phyloP scores from a whole-genome alignment of 2,329 filamentous ascomycete species.

The Lithohypha guttulata region DNA sequence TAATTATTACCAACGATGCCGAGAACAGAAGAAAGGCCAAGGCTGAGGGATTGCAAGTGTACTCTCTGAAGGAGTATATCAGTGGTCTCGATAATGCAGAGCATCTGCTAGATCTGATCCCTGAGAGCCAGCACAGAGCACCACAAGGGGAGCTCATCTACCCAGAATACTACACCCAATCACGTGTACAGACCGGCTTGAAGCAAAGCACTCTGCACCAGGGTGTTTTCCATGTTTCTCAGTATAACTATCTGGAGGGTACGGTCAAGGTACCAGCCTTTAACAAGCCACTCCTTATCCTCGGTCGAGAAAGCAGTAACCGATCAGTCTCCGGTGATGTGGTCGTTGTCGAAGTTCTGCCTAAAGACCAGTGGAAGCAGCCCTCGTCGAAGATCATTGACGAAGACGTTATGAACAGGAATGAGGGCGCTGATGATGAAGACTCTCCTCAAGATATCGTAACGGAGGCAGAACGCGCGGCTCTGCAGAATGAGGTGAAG shows the following conservation, averaged over 20 bases:
- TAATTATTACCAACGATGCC: conserved; percentile 90
- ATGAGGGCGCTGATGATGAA: conserved; percentile 85
- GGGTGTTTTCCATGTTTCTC: conserved; percentile 89
- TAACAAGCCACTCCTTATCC: conserved; percentile 72
- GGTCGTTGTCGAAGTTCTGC: conserved; percentile 84
- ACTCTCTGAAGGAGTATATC: conserved; percentile 68
- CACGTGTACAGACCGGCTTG: conserved; percentile 87
- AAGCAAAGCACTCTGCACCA: conserved; percentile 85
- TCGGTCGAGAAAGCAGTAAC: conserved; percentile 94
- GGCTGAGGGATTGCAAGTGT: conserved; percentile 59
- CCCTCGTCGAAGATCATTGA: conserved; percentile 94
- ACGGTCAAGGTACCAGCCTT: conserved; percentile 85
- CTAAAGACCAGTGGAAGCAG: conserved; percentile 92
- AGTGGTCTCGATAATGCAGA: conserved; percentile 71
- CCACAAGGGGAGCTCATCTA: conserved; percentile 66
- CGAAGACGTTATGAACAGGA: conserved; percentile 79
- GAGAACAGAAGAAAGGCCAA: conserved; percentile 77
- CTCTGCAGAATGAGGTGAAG: conserved; percentile 83
- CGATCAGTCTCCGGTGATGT: conserved; percentile 83
- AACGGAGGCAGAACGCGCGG: conserved; percentile 76
- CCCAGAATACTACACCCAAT: conserved; percentile 77
- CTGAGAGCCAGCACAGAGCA: conserved; percentile 56
- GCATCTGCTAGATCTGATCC: conserved; percentile 84
- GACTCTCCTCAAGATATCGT: conserved; percentile 63
- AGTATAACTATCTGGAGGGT: conserved; percentile 95